phyloP scores from a whole-genome alignment of 176 grass and related monocot genomes.

The Juncus effusus region DNA sequence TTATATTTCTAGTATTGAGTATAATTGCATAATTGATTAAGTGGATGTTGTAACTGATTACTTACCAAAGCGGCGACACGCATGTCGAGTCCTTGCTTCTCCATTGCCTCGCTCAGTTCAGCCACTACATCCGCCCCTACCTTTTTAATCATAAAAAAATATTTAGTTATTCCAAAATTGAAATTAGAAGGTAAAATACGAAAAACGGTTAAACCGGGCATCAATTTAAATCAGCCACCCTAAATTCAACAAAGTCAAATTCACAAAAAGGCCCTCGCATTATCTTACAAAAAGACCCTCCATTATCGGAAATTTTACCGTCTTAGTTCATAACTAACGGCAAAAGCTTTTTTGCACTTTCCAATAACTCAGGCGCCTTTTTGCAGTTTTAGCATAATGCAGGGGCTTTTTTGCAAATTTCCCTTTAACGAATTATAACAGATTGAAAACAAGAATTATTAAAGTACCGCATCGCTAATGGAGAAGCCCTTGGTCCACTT shows the following conservation, averaged over 20 bases:
- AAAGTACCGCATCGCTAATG: constrained; percentile 68
- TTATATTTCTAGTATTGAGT: neutral
- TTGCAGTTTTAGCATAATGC: no score
- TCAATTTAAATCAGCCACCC: neutral
- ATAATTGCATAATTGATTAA: neutral
- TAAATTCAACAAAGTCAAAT: neutral
- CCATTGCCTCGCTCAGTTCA: constrained; percentile 59
- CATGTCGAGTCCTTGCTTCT: constrained; percentile 70
- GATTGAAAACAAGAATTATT: neutral
- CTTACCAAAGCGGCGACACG: constrained; percentile 75
- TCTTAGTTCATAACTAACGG: no score
- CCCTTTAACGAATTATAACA: no score
- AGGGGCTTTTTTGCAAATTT: no score
- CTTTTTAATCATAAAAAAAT: constrained; percentile 37
- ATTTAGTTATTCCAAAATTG: neutral
- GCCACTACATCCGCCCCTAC: constrained; percentile 71
- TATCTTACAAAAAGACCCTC: no score
- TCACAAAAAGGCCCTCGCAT: neutral
- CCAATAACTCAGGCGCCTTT: no score
- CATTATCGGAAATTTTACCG: no score
- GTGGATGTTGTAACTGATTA: neutral
- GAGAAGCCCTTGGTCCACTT: constrained; percentile 94
- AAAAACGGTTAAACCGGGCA: no score
- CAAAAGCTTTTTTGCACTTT: no score
- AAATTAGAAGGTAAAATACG: constrained; percentile 1